Evolutionary conservation across 352 stramenopile genomes (phyloP), one percentile per base, ranked within the genome.

Genomic region (Blastocystis hominis): DNA sequence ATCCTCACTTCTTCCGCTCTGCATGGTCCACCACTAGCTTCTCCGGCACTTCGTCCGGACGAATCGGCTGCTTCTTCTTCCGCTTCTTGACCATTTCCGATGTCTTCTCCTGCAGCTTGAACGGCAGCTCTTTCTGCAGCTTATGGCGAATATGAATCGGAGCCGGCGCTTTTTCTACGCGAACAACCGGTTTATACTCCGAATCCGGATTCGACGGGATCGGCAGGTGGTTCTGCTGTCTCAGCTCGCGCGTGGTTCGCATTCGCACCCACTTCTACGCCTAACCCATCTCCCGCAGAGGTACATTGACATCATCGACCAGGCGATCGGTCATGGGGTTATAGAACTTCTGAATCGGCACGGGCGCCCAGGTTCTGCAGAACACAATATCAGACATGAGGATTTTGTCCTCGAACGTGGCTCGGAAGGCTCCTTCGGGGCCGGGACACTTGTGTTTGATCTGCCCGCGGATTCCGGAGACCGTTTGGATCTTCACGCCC

Each of bases 401-500:
- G 90, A 99, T 94, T 90, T 99, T 99, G 91, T 99, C 97, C 90
- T 99, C 97, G 89, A 99, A 99, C 0, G 96, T 99, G 0, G 96
- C 97, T 84, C 97, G 94, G 91, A 99, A 99, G 76, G 96, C 93
- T 44, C 97, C 97, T 17, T 91, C 90, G 61, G 92, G 90, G 2
- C 93, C 93, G 34, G 75, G 75, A 55, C 56, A 69, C 75, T 86
- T 86, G 62, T 86, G 75, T 30, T 86, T 86, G 47, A 86, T 89
- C 70, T 88, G 56, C 62, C 97, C 97, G 77, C 97, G 94, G 88
- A 99, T 96, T 64, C 97, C 97, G 90, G 93, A 98, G 10, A 99
- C 97, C 20, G 97, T 99, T 30, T 95, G 95, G 69, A 99, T 93
- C 55, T 92, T 95, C 24, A 96, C 97, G 38, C 96, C 96, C 91